Evolutionary conservation across 306 rosid species (phyloP).

Genomic region (Trifolium pratense): DNA sequence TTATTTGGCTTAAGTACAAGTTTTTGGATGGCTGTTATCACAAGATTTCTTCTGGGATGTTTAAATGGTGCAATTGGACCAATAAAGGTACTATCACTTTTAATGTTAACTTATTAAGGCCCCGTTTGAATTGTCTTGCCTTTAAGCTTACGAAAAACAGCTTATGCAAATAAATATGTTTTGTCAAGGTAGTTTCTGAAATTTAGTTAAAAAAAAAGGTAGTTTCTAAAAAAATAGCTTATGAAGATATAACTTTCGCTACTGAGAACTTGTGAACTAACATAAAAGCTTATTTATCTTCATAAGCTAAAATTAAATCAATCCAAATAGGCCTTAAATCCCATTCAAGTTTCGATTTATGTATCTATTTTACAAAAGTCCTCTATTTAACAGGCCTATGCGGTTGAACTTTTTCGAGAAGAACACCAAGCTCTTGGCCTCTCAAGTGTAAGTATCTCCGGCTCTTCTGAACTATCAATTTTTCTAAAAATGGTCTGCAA

Average conservation of each 20-base stretch:
- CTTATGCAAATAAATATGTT: too few species aligned
- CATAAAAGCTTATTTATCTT: too few species aligned
- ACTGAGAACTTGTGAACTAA: too few species aligned
- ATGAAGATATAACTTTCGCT: too few species aligned
- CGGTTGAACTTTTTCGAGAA: constrained; percentile 66
- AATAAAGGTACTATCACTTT: not conserved
- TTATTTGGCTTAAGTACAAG: constrained; percentile 86
- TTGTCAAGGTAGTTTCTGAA: too few species aligned
- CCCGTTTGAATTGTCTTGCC: too few species aligned
- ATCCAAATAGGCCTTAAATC: not conserved
- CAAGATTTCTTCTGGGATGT: constrained; percentile 83
- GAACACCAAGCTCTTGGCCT: constrained; percentile 83
- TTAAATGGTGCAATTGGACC: constrained; percentile 89
- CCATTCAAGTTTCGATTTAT: not conserved
- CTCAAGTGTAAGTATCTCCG: constrained; percentile 67
- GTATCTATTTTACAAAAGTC: constrained; percentile 25
- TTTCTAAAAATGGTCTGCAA: not conserved
- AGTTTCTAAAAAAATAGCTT: too few species aligned
- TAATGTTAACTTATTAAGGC: not conserved
- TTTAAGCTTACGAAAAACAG: too few species aligned
- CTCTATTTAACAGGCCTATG: constrained; percentile 69
- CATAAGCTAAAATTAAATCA: too few species aligned
- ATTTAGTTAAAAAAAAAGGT: too few species aligned
- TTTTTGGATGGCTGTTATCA: constrained; percentile 81
- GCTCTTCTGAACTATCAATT: not conserved